Base-by-base conservation (phyloP, 352 stramenopile species). In the Peronospora destructor region DNA sequence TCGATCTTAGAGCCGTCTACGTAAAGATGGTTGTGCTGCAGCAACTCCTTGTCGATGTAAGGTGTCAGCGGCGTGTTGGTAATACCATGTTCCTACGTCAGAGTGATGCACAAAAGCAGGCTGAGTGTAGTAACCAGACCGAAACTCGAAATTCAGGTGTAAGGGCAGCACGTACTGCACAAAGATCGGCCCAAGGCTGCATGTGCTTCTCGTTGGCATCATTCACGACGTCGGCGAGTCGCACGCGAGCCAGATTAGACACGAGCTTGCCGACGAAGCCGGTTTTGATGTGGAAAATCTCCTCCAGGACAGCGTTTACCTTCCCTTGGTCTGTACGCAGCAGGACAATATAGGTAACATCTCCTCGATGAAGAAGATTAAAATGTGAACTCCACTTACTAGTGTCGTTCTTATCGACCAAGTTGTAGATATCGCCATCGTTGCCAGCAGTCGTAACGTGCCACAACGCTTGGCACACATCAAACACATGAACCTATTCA, bases 201-300 rank as follows among this genome's bases (percentile, higher is more conserved):
- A 94, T 88, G 59, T 94, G 83, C 68, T 94, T 94, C 43, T 94
- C 83, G 46, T 94, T 94, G n/a, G 81, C 81, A 53, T 91, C 79
- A 54, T 94, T 70, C n/a, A 91, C 83, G 38, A 91, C 79, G 41
- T 91, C 79, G 30, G 73, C 64, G 6, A 94, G 68, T 6, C 77
- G 76, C 37, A 94, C 63, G 14, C 76, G 73, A 4, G 83, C 83
- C 16, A 94, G 55, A 49, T 91, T 91, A 5, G 83, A 94, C 30
- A 94, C 61, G 19, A 94, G 64, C 48, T 91, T 90, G 49, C 83
- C 83, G 17, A 90, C 84, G 51, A 94, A 94, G 34, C 83, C 83
- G 4, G 83, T 85, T 47, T 80, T 71, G 52, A 94, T 91, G 30
- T 75, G 71, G 56, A 94, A 94, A 29, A 94, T 64, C 42, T 80